phyloP scores from a whole-genome alignment of 441 rosid species.

The Pelargonium australe region DNA sequence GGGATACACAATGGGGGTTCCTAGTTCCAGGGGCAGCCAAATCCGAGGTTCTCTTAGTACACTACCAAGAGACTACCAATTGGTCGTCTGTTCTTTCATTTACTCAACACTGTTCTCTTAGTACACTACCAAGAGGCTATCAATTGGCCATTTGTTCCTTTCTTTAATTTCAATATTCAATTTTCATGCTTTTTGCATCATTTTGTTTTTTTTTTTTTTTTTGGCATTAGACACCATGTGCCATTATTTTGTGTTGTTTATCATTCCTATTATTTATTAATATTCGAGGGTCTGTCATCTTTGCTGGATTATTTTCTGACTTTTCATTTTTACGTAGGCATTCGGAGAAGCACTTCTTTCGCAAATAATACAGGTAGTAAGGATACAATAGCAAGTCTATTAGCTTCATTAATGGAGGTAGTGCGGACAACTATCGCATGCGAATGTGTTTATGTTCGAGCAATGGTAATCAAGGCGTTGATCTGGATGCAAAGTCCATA shows the following conservation, averaged over 20 bases:
- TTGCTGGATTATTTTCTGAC: neutral
- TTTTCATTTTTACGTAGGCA: conserved; percentile 37
- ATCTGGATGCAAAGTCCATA: conserved; percentile 99
- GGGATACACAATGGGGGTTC: neutral
- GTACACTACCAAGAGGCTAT: no score
- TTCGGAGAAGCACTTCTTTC: conserved; percentile 55
- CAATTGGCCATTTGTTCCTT: no score
- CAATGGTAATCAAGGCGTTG: conserved; percentile 97
- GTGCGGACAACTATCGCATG: conserved; percentile 99
- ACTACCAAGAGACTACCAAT: neutral
- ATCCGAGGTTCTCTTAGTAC: neutral
- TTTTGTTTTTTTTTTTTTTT: neutral
- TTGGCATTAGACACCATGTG: neutral
- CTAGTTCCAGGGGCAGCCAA: neutral
- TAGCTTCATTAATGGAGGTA: conserved; percentile 97
- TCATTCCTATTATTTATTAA: neutral
- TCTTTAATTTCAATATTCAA: neutral
- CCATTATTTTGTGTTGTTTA: neutral
- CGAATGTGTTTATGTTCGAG: conserved; percentile 97
- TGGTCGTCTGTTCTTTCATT: neutral
- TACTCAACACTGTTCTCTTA: neutral
- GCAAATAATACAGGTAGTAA: conserved; percentile 62
- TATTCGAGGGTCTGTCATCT: neutral
- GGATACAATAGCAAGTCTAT: conserved; percentile 85
- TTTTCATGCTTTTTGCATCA: neutral